Evolutionary conservation across 257 asterid genomes (phyloP).

Genomic region (Perilla frutescens): DNA sequence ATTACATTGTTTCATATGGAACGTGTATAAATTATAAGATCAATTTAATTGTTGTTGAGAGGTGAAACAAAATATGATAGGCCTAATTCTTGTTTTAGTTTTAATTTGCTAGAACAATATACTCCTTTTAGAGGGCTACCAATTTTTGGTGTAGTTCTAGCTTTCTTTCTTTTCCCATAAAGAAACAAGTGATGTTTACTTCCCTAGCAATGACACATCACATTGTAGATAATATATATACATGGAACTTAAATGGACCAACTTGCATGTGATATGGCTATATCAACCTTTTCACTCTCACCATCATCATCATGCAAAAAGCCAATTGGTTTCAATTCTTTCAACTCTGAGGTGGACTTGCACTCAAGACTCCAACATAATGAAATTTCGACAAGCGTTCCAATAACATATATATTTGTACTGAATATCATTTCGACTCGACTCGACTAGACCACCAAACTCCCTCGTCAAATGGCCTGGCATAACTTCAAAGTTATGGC

Average conservation of each 20-base stretch:
- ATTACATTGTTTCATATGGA: conserved; percentile 13
- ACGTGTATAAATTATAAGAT: not conserved
- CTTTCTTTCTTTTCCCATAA: conserved; percentile 36
- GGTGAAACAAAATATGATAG: not conserved
- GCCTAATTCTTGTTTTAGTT: not conserved
- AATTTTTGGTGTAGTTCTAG: conserved; percentile 8
- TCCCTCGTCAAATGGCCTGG: too few relatives aligned
- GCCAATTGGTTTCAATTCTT: conserved; percentile 10
- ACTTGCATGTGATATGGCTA: conserved; percentile 41
- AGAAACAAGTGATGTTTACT: conserved; percentile 32
- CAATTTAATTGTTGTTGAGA: conserved; percentile 8
- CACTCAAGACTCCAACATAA: conserved; percentile 11
- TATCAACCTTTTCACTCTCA: conserved; percentile 36
- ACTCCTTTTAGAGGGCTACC: conserved; percentile 30
- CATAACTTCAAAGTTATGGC: not conserved
- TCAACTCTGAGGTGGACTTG: conserved; percentile 20
- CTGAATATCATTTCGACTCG: not conserved
- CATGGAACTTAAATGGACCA: conserved; percentile 38
- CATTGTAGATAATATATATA: conserved; percentile 14
- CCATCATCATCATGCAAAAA: conserved; percentile 25
- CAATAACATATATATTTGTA: not conserved
- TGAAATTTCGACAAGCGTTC: not conserved
- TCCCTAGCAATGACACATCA: conserved; percentile 34
- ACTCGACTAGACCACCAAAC: not conserved
- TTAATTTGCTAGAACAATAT: conserved; percentile 26